Percentiles rank a stretch among this genome's conserved stretches.
These are phyloP conservation scores for Penicillium desertorum DNA, from an alignment of 495 filamentous ascomycete species.

Conservation along the genomic window DNA sequence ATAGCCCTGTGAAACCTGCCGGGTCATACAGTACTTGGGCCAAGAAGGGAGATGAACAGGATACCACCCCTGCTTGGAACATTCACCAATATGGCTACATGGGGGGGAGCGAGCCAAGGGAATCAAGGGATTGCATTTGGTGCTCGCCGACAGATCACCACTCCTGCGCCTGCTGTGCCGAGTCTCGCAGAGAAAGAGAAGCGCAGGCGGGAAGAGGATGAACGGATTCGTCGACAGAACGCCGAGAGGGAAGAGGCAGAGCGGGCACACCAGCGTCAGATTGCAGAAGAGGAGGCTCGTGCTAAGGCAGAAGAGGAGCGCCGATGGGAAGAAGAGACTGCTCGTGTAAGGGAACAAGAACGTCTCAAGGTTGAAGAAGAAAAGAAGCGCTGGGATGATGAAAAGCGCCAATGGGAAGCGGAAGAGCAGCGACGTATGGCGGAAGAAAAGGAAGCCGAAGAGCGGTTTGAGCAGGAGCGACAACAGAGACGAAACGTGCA, in stretches of 20 bases:
- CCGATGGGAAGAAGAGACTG: slow-evolving; percentile 77
- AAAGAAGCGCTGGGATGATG: slow-evolving; percentile 77
- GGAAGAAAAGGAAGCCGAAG: slow-evolving; percentile 73
- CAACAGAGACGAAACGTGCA: slow-evolving; percentile 57
- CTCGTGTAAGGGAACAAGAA: slow-evolving; percentile 66
- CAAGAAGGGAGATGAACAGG: slow-evolving; percentile 74
- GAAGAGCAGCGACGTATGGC: slow-evolving; percentile 73
- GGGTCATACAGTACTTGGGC: slow-evolving; percentile 83
- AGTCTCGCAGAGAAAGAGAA: slow-evolving; percentile 68
- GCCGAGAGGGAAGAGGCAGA: slow-evolving; percentile 61
- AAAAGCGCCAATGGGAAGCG: slow-evolving; percentile 77
- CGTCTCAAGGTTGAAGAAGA: slow-evolving; percentile 68
- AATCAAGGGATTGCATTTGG: slow-evolving; percentile 94
- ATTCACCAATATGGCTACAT: slow-evolving; percentile 98
- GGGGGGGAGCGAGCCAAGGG: slow-evolving; percentile 95
- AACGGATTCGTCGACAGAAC: slow-evolving; percentile 56
- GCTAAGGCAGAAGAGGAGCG: slow-evolving; percentile 69
- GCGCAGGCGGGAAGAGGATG: slow-evolving; percentile 59
- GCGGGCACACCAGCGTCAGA: slow-evolving; percentile 57
- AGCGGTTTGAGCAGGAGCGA: slow-evolving; percentile 64
- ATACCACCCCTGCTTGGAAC: slow-evolving; percentile 92
- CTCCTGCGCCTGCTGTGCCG: slow-evolving; percentile 72
- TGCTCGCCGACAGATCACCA: slow-evolving; percentile 88
- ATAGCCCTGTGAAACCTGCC: slow-evolving; percentile 61
- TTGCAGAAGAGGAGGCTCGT: slow-evolving; percentile 67